Conservation (phyloP, 2,329 filamentous ascomycete species). For the Alternaria sp. region DNA sequence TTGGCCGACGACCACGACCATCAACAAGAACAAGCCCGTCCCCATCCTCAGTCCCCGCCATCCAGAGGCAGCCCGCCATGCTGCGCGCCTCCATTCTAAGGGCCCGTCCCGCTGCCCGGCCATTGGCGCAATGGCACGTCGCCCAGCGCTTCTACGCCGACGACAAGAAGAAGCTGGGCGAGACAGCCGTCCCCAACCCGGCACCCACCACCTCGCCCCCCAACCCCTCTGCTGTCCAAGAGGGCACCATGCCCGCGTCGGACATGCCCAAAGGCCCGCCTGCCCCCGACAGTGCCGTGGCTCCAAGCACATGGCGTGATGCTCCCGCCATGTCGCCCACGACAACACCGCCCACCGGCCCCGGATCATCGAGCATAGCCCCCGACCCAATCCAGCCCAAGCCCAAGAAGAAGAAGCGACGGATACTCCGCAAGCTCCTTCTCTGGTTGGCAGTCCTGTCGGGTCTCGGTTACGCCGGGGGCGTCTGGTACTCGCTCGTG, state of each 20-base stretch:
- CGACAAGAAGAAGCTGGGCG: conserved; percentile 52
- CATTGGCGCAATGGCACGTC: conserved; percentile 49
- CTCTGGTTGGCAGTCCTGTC: conserved; percentile 79
- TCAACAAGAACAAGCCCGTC: conserved; percentile 28
- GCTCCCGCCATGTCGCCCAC: conserved; percentile 46
- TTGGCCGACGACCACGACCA: conserved; percentile 24
- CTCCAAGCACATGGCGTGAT: conserved; percentile 42
- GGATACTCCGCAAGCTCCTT: conserved; percentile 75
- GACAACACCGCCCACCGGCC: conserved; percentile 53
- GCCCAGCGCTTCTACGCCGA: conserved; percentile 62
- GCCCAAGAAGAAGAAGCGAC: conserved; percentile 70
- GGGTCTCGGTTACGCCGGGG: conserved; percentile 81
- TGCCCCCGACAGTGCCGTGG: conserved; percentile 52
- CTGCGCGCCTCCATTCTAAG: conserved; percentile 64
- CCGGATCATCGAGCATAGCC: conserved; percentile 54
- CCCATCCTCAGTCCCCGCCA: conserved; percentile 31
- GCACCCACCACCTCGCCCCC: conserved; percentile 34
- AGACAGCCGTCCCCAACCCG: conserved; percentile 50
- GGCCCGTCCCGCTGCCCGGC: conserved; percentile 55
- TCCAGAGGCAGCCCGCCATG: conserved; percentile 60
- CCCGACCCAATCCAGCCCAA: conserved; percentile 56
- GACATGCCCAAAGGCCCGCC: conserved; percentile 59
- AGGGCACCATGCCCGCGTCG: conserved; percentile 58
- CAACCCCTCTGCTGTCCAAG: conserved; percentile 34
- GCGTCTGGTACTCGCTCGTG: conserved; percentile 90